Evolutionary conservation across 2,329 filamentous ascomycete genomes (phyloP).

Genomic region (Colletotrichum cereale): DNA sequence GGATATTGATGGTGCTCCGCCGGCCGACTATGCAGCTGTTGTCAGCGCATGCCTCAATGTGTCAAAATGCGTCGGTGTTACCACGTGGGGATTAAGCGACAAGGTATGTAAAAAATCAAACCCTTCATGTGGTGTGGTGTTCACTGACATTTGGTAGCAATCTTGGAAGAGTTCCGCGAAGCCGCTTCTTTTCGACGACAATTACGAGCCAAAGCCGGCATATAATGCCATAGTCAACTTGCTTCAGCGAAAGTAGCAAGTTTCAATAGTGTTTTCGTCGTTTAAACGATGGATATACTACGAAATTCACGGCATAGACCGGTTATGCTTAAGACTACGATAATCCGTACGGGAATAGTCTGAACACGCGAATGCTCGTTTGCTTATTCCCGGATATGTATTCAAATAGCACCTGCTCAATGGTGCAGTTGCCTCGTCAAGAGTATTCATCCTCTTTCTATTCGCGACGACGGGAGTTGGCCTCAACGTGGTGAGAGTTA

Average conservation of each 20-base stretch:
- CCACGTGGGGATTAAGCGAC: slow-evolving; percentile 69
- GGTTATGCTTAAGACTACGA: too few relatives aligned
- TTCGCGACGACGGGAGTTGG: too few relatives aligned
- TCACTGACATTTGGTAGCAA: slow-evolving; percentile 46
- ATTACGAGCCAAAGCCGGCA: slow-evolving; percentile 63
- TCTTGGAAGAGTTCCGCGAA: slow-evolving; percentile 63
- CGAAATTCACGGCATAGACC: too few relatives aligned
- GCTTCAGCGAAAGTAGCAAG: slow-evolving; percentile 37
- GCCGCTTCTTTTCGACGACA: slow-evolving; percentile 66
- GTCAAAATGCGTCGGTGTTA: slow-evolving; percentile 73
- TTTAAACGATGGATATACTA: background rate
- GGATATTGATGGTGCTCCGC: slow-evolving; percentile 71
- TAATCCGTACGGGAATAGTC: too few relatives aligned
- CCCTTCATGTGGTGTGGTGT: too few relatives aligned
- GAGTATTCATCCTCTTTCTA: too few relatives aligned
- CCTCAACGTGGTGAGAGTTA: too few relatives aligned
- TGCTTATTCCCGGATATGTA: too few relatives aligned
- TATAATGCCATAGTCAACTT: slow-evolving; percentile 60
- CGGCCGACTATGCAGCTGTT: slow-evolving; percentile 70
- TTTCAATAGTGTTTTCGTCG: background rate
- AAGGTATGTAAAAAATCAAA: slow-evolving; percentile 45
- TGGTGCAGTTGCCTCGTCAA: too few relatives aligned
- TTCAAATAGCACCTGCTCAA: too few relatives aligned
- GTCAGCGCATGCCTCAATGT: slow-evolving; percentile 69
- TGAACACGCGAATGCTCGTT: too few relatives aligned